These are phyloP conservation scores for Candida maris DNA, from an alignment of 805 yeast species.

Conservation along the genomic window DNA sequence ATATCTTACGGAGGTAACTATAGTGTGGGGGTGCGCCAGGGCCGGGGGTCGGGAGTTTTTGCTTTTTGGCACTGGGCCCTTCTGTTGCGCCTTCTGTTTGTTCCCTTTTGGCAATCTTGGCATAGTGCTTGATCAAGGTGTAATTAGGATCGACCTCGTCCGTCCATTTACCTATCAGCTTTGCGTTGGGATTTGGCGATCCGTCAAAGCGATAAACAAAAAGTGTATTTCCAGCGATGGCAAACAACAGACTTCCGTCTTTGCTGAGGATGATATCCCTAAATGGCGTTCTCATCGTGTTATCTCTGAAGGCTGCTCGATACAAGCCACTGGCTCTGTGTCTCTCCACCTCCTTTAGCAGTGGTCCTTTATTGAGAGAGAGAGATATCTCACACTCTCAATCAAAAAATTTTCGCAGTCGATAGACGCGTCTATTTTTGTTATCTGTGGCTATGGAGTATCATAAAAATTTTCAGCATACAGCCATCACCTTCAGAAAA, in stretches of 20 bases:
- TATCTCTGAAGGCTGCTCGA: no score
- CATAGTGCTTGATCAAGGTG: constrained; percentile 45
- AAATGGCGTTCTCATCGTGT: constrained; percentile 64
- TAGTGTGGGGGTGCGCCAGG: constrained; percentile 66
- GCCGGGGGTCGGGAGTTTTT: constrained; percentile 60
- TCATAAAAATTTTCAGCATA: no score
- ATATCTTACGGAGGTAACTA: constrained; percentile 64
- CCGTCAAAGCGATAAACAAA: constrained; percentile 42
- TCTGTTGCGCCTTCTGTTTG: constrained; percentile 18
- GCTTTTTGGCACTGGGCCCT: constrained; percentile 31
- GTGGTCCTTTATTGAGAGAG: no score
- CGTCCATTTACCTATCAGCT: constrained; percentile 55
- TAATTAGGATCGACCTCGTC: constrained; percentile 53
- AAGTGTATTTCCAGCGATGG: constrained; percentile 56
- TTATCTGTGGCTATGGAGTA: no score
- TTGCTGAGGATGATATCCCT: constrained; percentile 50
- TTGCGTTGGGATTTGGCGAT: constrained; percentile 25
- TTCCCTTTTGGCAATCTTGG: constrained; percentile 6
- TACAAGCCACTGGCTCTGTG: no score
- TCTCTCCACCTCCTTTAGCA: no score
- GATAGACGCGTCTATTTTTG: no score
- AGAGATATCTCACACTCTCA: no score
- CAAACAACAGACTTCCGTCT: constrained; percentile 47
- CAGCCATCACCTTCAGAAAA: no score
- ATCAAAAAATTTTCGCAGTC: no score